Base-by-base conservation (phyloP, 257 asterid genomes). In the Fraxinus excelsior region DNA sequence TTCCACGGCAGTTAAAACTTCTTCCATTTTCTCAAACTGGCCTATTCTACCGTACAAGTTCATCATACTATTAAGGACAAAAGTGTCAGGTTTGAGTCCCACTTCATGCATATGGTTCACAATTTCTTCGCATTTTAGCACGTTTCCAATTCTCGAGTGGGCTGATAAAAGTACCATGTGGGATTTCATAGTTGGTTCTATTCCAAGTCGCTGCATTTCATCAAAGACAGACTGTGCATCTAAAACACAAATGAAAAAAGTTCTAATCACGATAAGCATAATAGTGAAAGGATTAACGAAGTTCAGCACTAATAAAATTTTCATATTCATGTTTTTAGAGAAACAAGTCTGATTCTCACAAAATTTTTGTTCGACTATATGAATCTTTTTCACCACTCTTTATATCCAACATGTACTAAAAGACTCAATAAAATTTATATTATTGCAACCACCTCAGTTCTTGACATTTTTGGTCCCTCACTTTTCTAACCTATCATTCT, bases 161-260 rank as follows among this genome's bases (percentile, higher is more conserved):
- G 98, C 93, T 18, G 94, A 86, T 76, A 93, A 71, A n/a, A 93
- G 94, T 76, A 91, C 76, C 93, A 88, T 93, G 86, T 91, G 91
- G 44, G 97, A 91, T 82, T 93, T 91, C 97, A 91, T 82, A 1
- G 96, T 91, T 13, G 98, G 96, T 64, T 84, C 86, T 42, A 93
- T 89, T 62, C 91, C 88, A 7, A 90, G 91, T 31, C 85, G 86
- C 75, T 82, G 85, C 98, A 93, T 93, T 84, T 93, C 93, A 60
- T 90, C 90, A 71, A 93, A 93, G 19, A 87, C 91, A 2, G 92
- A 87, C 79, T 93, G 89, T 21, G 98, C 97, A 49, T 92, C 97
- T 91, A 51, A 34, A 58, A 51, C 67, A 46, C 32, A 49, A 29
- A 70, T 58, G 19, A 38, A 4, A 38, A 40, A 29, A 2, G 51